Evolutionary conservation across 2,329 filamentous ascomycete species (phyloP).

Genomic region (Hymenoscyphus albidus): DNA sequence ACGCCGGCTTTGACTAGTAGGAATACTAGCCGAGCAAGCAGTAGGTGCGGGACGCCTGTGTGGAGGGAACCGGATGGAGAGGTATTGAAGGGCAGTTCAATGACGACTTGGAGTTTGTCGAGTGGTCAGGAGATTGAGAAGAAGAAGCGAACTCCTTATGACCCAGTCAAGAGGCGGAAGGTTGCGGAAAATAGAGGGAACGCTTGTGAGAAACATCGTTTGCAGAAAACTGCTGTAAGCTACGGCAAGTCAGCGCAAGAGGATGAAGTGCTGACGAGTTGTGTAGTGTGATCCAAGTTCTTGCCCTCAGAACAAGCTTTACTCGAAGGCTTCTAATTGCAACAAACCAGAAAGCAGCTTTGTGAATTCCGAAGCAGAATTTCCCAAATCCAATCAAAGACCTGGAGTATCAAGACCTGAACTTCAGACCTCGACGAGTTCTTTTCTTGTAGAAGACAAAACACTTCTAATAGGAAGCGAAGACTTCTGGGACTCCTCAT

Average conservation of each 20-base stretch:
- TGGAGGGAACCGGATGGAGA: slow-evolving; percentile 5
- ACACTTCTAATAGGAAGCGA: background rate
- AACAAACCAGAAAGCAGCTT: background rate
- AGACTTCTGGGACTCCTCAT: background rate
- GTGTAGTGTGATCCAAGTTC: slow-evolving; percentile 17
- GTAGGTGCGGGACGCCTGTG: slow-evolving; percentile 8
- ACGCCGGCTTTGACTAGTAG: background rate
- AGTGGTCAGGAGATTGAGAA: slow-evolving; percentile 22
- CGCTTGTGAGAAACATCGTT: slow-evolving; percentile 23
- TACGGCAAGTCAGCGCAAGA: background rate
- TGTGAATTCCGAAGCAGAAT: background rate
- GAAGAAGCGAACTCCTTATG: slow-evolving; percentile 21
- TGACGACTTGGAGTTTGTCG: slow-evolving; percentile 22
- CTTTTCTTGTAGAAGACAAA: background rate
- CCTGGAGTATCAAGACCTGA: background rate
- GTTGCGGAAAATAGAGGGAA: slow-evolving; percentile 24
- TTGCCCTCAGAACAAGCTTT: slow-evolving; percentile 21
- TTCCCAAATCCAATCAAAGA: background rate
- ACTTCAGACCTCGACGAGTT: too few relatives aligned
- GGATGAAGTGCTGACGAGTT: slow-evolving; percentile 6
- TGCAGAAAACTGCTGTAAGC: slow-evolving; percentile 21
- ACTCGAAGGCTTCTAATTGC: slow-evolving; percentile 8
- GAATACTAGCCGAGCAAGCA: slow-evolving; percentile 10
- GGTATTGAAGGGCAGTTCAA: slow-evolving; percentile 11
- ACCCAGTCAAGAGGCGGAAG: slow-evolving; percentile 22